These are phyloP conservation scores for Crithidia thermophila DNA, from an alignment of 208 protist genomes.

Conservation along the genomic window DNA sequence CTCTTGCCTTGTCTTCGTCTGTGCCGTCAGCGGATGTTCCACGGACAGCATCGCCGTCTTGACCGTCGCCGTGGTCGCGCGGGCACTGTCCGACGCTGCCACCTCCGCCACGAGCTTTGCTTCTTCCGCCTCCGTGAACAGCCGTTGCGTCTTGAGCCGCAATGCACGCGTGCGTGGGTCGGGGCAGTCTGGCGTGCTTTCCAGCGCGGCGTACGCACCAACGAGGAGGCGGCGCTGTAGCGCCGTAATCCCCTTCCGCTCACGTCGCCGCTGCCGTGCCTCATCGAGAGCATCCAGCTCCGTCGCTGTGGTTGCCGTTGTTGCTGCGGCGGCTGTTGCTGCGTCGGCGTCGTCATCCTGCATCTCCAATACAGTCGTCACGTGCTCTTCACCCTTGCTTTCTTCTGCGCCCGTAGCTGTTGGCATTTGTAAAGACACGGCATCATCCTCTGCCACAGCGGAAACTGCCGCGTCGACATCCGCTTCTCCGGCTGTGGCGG, in stretches of 20 bases:
- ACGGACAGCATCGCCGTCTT: too few relatives aligned
- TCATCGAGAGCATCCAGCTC: background rate
- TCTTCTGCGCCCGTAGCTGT: too few relatives aligned
- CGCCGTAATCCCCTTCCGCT: background rate
- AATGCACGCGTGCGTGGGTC: conserved; percentile 13
- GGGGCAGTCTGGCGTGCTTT: conserved; percentile 3
- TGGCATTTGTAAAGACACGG: too few relatives aligned
- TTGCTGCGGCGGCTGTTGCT: too few relatives aligned
- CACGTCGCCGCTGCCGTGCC: background rate
- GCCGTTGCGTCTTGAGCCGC: background rate
- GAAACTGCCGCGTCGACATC: too few relatives aligned
- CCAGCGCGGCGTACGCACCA: conserved; percentile 22
- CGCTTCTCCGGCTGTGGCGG: too few relatives aligned
- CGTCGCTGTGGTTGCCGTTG: background rate
- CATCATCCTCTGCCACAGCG: too few relatives aligned
- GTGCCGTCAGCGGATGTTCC: too few relatives aligned
- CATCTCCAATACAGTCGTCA: too few relatives aligned
- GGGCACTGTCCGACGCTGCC: background rate
- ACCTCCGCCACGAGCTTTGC: background rate
- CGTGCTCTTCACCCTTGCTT: too few relatives aligned
- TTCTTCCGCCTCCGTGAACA: background rate
- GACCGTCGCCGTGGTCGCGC: too few relatives aligned
- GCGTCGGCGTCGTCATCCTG: too few relatives aligned
- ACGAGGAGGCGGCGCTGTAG: conserved; percentile 21
- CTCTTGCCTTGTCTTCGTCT: background rate